Base-by-base conservation (phyloP, 2,329 filamentous ascomycete genomes). In the Botrytis elliptica region DNA sequence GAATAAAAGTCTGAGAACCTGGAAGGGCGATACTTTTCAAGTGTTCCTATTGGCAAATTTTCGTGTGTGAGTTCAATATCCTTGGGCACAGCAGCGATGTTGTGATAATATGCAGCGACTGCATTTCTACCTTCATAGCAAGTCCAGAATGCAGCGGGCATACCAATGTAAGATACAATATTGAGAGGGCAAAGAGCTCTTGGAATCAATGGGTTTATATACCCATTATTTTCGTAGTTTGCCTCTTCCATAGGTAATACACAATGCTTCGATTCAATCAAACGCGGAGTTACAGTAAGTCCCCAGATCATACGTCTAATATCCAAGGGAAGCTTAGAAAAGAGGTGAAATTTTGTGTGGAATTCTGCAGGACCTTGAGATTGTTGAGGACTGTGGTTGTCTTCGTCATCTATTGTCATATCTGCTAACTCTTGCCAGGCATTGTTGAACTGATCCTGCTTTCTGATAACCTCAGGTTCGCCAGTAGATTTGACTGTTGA, bases 221-320 rank as follows among this genome's bases (percentile, higher is more conserved):
- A 0, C 40, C 12, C 3, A 2, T 40, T 10, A 36, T 4, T 10
- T 1, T 9, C 1, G 6, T 36, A 0, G 5, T 36, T 6, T 2
- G 9, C 33, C 18, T 59, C 16, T 5, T 8, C 25, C 12, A 20
- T 5, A 40, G n/a, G n/a, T 18, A 22, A 18, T 36, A 18, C 14
- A 7, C 42, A 65, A 36, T 46, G 16, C 63, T 14, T 65, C 1
- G 33, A 42, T 36, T 36, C 40, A 46, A 65, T 9, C 42, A 46
- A 0, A 10, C 63, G 63, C 25, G 63, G 4, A 7, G 4, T 2
- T 7, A 40, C 29, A 14, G 40, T 46, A 4, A 65, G 25, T 4
- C 16, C 18, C 63, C 63, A 65, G 14, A 65, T 49, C 18, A 8
- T 36, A 4, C n/a, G 8, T 49, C 63, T 65, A 36, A 65, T 2